Conservation (phyloP, 208 protist species). For the Leishmania arabica region DNA sequence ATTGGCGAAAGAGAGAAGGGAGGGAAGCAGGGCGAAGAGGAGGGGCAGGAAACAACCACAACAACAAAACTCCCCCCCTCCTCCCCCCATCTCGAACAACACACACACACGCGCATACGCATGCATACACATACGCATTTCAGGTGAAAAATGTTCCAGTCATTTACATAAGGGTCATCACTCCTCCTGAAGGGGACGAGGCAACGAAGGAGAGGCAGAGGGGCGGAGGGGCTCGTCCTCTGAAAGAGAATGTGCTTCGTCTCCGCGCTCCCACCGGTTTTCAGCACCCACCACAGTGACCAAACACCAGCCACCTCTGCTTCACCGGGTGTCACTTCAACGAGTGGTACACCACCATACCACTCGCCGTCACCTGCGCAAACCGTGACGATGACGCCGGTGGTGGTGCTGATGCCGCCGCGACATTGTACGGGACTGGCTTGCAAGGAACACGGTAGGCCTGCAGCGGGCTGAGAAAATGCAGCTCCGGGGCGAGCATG, state of each 20-base stretch:
- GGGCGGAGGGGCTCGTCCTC: neutral
- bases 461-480: constrained; percentile 46
- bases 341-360: constrained; percentile 71
- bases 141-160: too few relatives aligned
- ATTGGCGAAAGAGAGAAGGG: neutral
- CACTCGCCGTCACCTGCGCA: constrained; percentile 63
- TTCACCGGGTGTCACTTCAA: constrained; percentile 2
- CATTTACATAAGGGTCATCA: neutral
- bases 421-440: constrained; percentile 73
- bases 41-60: neutral
- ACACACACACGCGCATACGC: neutral
- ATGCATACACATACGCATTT: neutral
- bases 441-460: constrained; percentile 57
- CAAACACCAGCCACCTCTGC: neutral
- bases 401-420: constrained; percentile 10
- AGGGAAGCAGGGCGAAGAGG: constrained; percentile 2
- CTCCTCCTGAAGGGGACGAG: neutral
- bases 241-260: neutral
- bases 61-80: neutral
- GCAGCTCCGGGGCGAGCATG: constrained; percentile 70
- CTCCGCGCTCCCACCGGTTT: neutral
- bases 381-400: constrained; percentile 23
- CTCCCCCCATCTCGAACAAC: neutral
- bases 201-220: neutral
- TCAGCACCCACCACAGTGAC: neutral